Conservation (phyloP, 345 rosid species). For the Populus pruinosa region DNA sequence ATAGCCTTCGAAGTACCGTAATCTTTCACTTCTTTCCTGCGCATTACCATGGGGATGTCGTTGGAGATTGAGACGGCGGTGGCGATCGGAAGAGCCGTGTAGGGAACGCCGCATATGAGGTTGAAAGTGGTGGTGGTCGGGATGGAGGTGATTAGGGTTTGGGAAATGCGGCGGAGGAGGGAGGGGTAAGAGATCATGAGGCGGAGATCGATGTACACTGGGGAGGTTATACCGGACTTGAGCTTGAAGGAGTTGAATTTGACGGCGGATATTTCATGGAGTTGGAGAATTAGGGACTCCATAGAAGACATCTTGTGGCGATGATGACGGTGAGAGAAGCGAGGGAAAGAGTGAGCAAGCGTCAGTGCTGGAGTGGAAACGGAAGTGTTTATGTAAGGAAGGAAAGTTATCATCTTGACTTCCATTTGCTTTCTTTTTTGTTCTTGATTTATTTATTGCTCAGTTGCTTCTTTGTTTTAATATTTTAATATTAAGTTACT, state of each 20-base stretch:
- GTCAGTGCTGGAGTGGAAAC: not conserved
- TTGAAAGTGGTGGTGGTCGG: conserved; percentile 53
- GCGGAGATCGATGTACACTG: conserved; percentile 93
- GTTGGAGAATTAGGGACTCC: conserved; percentile 80
- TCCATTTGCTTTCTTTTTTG: not conserved
- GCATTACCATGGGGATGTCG: conserved; percentile 78
- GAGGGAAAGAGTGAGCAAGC: not conserved
- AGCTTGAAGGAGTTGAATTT: conserved; percentile 87
- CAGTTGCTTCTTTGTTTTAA: not conserved
- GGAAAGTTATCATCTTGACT: not conserved
- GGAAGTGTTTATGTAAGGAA: not conserved
- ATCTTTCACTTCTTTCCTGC: conserved; percentile 88
- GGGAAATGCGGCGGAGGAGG: conserved; percentile 72
- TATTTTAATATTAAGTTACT: not conserved
- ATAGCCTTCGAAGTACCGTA: conserved; percentile 85
- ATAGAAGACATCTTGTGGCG: conserved; percentile 29
- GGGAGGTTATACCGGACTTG: conserved; percentile 88
- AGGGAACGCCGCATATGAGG: conserved; percentile 84
- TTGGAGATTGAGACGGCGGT: conserved; percentile 66
- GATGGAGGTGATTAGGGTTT: conserved; percentile 61
- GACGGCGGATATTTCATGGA: conserved; percentile 87
- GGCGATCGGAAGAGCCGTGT: conserved; percentile 96
- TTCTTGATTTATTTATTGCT: not conserved
- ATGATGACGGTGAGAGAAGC: not conserved
- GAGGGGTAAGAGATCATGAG: conserved; percentile 80